Percentiles rank a stretch among this genome's conserved stretches.
These are phyloP conservation scores for Arabidopsis thaliana DNA, from an alignment of 345 rosid genomes.

Conservation along the genomic window DNA sequence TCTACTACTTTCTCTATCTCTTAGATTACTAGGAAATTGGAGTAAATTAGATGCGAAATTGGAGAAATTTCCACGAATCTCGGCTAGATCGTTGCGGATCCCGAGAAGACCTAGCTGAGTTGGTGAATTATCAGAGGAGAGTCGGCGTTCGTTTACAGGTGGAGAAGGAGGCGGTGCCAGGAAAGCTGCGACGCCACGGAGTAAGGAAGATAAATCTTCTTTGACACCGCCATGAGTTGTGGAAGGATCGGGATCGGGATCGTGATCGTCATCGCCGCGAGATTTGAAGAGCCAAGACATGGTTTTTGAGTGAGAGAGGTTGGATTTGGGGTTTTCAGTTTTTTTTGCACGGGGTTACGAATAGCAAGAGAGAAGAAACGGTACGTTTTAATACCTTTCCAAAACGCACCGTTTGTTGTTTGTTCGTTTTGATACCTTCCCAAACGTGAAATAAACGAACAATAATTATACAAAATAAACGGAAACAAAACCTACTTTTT, in stretches of 20 bases:
- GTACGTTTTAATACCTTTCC: background rate
- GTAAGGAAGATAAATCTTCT: conserved; percentile 51
- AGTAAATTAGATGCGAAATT: conserved; percentile 62
- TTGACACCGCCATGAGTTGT: conserved; percentile 33
- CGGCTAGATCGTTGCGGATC: conserved; percentile 72
- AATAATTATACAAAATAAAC: too few relatives aligned
- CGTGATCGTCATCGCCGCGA: conserved; percentile 36
- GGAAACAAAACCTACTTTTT: too few relatives aligned
- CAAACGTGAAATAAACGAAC: too few relatives aligned
- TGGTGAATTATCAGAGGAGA: conserved; percentile 33
- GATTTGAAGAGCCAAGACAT: conserved; percentile 77
- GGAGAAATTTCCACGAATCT: conserved; percentile 71
- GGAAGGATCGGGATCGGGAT: conserved; percentile 22
- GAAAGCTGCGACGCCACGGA: conserved; percentile 68
- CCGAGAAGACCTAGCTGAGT: conserved; percentile 51
- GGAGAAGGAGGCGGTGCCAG: conserved; percentile 61
- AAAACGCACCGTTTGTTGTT: too few relatives aligned
- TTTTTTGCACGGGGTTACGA: background rate
- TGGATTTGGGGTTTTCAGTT: conserved; percentile 7
- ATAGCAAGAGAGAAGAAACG: background rate
- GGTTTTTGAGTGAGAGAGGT: background rate
- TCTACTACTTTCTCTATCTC: conserved; percentile 16
- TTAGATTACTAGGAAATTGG: conserved; percentile 44
- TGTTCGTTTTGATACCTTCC: too few relatives aligned
- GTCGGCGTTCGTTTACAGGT: background rate